Evolutionary conservation across 371 early-diverging fungal species (phyloP), one percentile per base, ranked within the genome.

Genomic region (Rhizomucor miehei): DNA sequence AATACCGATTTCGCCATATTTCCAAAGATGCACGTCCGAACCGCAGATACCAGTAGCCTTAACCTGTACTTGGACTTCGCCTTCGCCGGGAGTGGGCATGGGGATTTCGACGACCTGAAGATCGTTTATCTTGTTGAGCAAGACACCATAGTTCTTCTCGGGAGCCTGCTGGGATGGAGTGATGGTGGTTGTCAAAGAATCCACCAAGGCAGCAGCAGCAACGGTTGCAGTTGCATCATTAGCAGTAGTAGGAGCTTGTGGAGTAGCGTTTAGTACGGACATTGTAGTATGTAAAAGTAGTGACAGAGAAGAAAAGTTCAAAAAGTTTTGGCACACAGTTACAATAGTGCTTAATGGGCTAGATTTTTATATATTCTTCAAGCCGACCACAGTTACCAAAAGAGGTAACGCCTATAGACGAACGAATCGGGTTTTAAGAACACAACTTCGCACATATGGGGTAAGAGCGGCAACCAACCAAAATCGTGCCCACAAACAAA

Each of bases 31-130:
- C 19, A 72, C 54, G 49, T 75, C 75, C 1, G 73, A 72, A 16
- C 75, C 75, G 43, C 75, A 75, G 17, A 75, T 75, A 55, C 75
- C 75, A 4, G 70, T 69, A 14, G 70, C 69, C 56, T 75, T 75
- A 16, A 71, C 68, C 46, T 75, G 75, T 12, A 75, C 62, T 49
- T 69, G 73, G 14, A 71, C 72, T 35, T 72, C 59, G 13, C 59
- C 72, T 16, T 50, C 38, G 3, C 41, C 52, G n/a, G 75, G 72
- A 10, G 59, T 58, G 17, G 75, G 75, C n/a, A 75, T 36, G 36
- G 72, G 69, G 20, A 75, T 58, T 21, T 75, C 72, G 19, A 75
- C 75, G 12, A 75, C 45, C 35, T 63, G 59, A 46, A 75, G 65
- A 41, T 75, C 70, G 20, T 75, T 59, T 35, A 64, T 67, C 57